Conservation (phyloP, 768 basidiomycete species). For the Leccinellum albellum region DNA sequence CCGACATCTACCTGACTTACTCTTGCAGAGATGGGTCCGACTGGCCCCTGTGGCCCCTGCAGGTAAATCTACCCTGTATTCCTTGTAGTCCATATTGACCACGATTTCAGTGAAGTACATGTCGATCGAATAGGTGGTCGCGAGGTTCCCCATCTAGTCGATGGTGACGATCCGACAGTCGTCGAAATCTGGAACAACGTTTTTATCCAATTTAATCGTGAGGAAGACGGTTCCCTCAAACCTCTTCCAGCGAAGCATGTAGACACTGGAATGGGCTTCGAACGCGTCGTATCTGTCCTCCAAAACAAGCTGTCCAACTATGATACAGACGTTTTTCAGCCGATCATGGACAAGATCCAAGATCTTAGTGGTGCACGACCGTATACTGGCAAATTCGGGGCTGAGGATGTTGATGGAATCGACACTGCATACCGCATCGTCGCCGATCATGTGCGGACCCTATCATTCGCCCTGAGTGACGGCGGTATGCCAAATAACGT, state of each 20-base stretch:
- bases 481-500: conserved; percentile 96
- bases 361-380: conserved; percentile 84
- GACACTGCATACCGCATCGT: conserved; percentile 98
- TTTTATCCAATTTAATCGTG: conserved; percentile 98
- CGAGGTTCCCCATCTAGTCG: conserved; percentile 89
- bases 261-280: conserved; percentile 99
- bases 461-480: conserved; percentile 94
- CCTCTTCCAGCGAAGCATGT: conserved; percentile 89
- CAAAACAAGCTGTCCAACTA: conserved; percentile 94
- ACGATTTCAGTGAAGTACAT: conserved; percentile 76
- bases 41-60: conserved; percentile 97
- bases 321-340: conserved; percentile 93
- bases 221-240: conserved; percentile 78
- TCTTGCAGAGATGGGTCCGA: conserved; percentile 91
- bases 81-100: neutral
- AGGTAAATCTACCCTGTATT: conserved; percentile 43
- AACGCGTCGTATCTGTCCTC: conserved; percentile 90
- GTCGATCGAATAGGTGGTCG: conserved; percentile 97
- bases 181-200: conserved; percentile 99
- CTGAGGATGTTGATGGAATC: conserved; percentile 91
- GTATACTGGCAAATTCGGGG: conserved; percentile 88
- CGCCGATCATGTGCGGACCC: conserved; percentile 92
- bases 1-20: conserved; percentile 1
- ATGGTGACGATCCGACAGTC: conserved; percentile 94
- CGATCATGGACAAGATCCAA: conserved; percentile 84